Base-by-base conservation (phyloP, 208 protist genomes). In the Leptomonas pyrrhocoris region DNA sequence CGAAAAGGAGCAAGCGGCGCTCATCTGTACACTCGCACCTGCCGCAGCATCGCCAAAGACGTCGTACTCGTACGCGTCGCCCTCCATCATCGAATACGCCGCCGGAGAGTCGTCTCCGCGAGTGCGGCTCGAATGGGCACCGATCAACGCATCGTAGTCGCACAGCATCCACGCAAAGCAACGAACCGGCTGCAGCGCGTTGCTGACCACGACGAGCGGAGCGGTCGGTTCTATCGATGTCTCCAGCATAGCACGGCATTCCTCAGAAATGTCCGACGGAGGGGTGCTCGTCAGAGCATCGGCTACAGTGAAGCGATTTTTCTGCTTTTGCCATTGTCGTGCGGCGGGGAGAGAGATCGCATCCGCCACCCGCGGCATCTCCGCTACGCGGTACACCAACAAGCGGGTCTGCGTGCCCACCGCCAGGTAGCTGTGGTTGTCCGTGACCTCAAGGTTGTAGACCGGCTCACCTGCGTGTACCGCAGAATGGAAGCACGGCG, bases 81-180 rank as follows among this genome's bases (percentile, higher is more conserved):
- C 45, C 25, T 50, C 58, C 23, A 43, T 27, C 18, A 9, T 31
- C 13, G 40, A 3, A 15, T 12, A 53, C 4, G n/a, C 27, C 4
- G 46, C 28, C 21, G 1, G 30, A 2, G 3, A 8, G 30, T 66
- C 46, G 4, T 42, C 21, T 12, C 40, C 8, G 46, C 46, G 38
- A 0, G 34, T 9, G 34, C 34, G 34, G 34, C 34, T 9, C 34
- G 12, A 13, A 5, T 16, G 18, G 16, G 8, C 7, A 2, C 25
- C 23, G 12, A 7, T 18, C 23, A 71, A 38, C 0, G 55, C 50
- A 15, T 77, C 72, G 40, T 77, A 77, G 31, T 77, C 72, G 31
- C 72, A 77, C 19, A 43, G 38, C 72, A 77, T 77, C 72, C 72
- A 77, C 28, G 72, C 55, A 67, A 77, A 77, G 57, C 64, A 71